Evolutionary conservation across 1,284 basidiomycete genomes (phyloP).

Genomic region (Fomes fomentarius): DNA sequence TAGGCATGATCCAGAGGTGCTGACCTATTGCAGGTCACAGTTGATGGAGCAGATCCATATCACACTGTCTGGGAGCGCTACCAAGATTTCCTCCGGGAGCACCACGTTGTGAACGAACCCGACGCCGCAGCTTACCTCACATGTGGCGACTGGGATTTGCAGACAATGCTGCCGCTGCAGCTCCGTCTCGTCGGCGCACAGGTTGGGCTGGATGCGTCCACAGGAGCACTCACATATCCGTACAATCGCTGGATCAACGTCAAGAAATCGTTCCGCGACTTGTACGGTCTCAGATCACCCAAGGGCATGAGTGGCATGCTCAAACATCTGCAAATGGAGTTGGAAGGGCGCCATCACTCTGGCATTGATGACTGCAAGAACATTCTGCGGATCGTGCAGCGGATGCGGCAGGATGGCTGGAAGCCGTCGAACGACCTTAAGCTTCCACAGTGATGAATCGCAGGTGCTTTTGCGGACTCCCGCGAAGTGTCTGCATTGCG

Average conservation of each 20-base stretch:
- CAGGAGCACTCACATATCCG: slow-evolving; percentile 22
- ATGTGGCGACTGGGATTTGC: slow-evolving; percentile 40
- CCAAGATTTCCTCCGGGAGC: slow-evolving; percentile 30
- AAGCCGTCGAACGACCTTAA: slow-evolving; percentile 24
- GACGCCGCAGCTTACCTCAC: slow-evolving; percentile 33
- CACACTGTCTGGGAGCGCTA: slow-evolving; percentile 36
- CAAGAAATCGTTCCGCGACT: slow-evolving; percentile 31
- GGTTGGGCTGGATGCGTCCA: slow-evolving; percentile 22
- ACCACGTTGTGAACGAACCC: slow-evolving; percentile 26
- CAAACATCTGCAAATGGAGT: slow-evolving; percentile 25
- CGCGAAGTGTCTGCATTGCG: not conserved
- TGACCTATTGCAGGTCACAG: slow-evolving; percentile 28
- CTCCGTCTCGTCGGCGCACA: slow-evolving; percentile 28
- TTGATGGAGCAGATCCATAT: slow-evolving; percentile 35
- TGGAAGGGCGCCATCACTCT: slow-evolving; percentile 44
- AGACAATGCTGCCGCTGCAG: slow-evolving; percentile 39
- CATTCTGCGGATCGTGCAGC: slow-evolving; percentile 38
- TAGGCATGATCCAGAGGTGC: not conserved
- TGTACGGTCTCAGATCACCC: slow-evolving; percentile 23
- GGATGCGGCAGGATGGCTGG: slow-evolving; percentile 33
- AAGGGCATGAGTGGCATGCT: slow-evolving; percentile 35
- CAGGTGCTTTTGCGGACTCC: not conserved
- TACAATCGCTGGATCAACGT: slow-evolving; percentile 37
- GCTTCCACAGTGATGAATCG: slow-evolving; percentile 9
- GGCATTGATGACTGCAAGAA: slow-evolving; percentile 47